Conservation (phyloP, 208 protist species). For the Angomonas ambiguus region DNA sequence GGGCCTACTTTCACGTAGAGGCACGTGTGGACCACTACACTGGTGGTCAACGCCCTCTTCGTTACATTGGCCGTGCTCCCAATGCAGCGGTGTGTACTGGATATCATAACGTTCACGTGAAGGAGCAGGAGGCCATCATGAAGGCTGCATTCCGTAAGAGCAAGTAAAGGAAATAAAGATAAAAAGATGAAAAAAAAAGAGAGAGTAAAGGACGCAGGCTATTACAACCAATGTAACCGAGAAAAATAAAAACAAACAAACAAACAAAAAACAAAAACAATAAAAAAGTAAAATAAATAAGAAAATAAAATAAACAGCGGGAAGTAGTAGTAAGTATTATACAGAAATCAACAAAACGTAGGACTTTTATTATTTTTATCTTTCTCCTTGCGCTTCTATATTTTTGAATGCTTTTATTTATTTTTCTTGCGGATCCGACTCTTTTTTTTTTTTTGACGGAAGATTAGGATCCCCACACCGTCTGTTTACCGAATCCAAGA, state of each 20-base stretch:
- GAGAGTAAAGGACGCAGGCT: too few relatives aligned
- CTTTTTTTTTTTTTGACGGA: too few relatives aligned
- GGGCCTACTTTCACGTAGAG: slow-evolving; percentile 88
- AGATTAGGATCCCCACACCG: too few relatives aligned
- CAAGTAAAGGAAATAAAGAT: background rate
- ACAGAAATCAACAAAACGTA: too few relatives aligned
- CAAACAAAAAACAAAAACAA: background rate
- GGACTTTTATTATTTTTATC: slow-evolving; percentile 11
- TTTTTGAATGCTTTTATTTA: too few relatives aligned
- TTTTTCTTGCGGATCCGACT: too few relatives aligned
- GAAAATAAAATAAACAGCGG: slow-evolving; percentile 6
- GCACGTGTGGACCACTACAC: slow-evolving; percentile 80
- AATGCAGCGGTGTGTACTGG: slow-evolving; percentile 57
- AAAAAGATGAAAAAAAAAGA: too few relatives aligned
- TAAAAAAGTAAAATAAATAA: background rate
- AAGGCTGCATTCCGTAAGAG: background rate
- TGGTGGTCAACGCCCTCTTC: slow-evolving; percentile 42
- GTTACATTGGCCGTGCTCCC: slow-evolving; percentile 58
- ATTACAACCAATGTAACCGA: too few relatives aligned
- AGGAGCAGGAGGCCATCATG: slow-evolving; percentile 66
- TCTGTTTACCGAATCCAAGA: too few relatives aligned
- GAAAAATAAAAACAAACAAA: background rate
- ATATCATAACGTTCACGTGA: slow-evolving; percentile 68
- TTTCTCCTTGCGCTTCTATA: slow-evolving; percentile 7
- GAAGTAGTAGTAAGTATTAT: too few relatives aligned